A percentile compares a stretch with the other conserved stretches of the same genome.
Conservation (phyloP, 257 asterid species). For the Penstemon davidsonii region DNA sequence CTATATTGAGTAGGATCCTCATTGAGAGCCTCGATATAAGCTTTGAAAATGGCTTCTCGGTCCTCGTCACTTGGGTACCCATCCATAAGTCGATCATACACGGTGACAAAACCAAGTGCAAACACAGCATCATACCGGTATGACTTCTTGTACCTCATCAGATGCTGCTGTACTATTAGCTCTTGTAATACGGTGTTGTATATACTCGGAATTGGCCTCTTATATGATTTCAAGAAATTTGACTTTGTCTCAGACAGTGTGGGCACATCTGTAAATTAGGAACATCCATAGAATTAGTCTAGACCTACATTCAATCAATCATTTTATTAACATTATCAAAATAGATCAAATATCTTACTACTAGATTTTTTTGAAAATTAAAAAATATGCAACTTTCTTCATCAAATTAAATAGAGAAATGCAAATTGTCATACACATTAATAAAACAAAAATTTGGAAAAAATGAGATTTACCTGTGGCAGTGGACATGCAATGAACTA, state of each 20-base stretch:
- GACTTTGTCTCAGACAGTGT: conserved; percentile 78
- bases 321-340: no score
- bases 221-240: conserved; percentile 81
- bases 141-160: conserved; percentile 79
- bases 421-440: no score
- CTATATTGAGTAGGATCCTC: conserved; percentile 89
- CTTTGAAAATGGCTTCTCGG: conserved; percentile 76
- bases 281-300: neutral
- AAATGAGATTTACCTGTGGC: conserved; percentile 48
- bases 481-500: conserved; percentile 68
- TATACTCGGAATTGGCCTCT: conserved; percentile 88
- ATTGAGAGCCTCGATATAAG: conserved; percentile 73
- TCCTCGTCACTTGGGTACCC: conserved; percentile 86
- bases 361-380: no score
- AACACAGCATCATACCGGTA: conserved; percentile 78
- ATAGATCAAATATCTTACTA: no score
- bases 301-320: no score
- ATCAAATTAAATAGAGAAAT: no score
- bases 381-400: no score
- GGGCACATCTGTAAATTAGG: conserved; percentile 61
- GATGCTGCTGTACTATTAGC: conserved; percentile 91
- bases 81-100: conserved; percentile 92
- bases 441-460: neutral
- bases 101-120: conserved; percentile 92
- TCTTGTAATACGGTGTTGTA: conserved; percentile 84